Base-by-base conservation (phyloP, 164 flowering plant species). In the Magnolia sinica region DNA sequence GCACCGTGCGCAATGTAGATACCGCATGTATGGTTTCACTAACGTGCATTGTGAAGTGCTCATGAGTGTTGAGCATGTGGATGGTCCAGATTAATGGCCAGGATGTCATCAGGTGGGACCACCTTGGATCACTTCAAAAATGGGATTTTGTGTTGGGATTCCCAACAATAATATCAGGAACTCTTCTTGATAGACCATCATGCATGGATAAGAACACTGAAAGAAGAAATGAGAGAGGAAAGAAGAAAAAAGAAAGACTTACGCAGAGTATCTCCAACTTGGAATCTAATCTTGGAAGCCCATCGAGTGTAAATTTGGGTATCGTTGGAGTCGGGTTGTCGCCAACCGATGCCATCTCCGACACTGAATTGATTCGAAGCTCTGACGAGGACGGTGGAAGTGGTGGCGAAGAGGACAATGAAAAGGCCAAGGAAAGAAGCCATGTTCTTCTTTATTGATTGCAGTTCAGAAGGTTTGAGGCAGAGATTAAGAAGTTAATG, bases 191-290 rank as follows among this genome's bases (percentile, higher is more conserved):
- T 37, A 8, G 10, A 16, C 18, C 4, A 14, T 11, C 4, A 55
- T 11, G 61, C 13, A 55, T 11, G 61, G 1, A 55, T 11, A 55
- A 55, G 3, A 16, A 55, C 16, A 16, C 19, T 3, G 18, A 8
- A 55, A 55, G 61, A 8, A 55, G 59, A 55, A 55, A 22, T 19
- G 10, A 64, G 19, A 64, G 24, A 7, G 19, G 7, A 22, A 64
- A 20, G 19, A n/a, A 8, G 29, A 64, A 13, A 23, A 1, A 37
- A 68, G n/a, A 3, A 14, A 0, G 6, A 89, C 90, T 82, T 50
- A 91, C 92, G 66, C 18, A 91, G 90, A 72, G 88, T 78, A 82
- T 91, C 92, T 65, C 91, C 90, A 31, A 89, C 80, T 8, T 75
- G 88, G 45, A 91, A 89, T 71, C 91, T 78, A 73, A 72, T 81